Evolutionary conservation across 768 basidiomycete genomes (phyloP).

Genomic region (Phylloporus arenicola): DNA sequence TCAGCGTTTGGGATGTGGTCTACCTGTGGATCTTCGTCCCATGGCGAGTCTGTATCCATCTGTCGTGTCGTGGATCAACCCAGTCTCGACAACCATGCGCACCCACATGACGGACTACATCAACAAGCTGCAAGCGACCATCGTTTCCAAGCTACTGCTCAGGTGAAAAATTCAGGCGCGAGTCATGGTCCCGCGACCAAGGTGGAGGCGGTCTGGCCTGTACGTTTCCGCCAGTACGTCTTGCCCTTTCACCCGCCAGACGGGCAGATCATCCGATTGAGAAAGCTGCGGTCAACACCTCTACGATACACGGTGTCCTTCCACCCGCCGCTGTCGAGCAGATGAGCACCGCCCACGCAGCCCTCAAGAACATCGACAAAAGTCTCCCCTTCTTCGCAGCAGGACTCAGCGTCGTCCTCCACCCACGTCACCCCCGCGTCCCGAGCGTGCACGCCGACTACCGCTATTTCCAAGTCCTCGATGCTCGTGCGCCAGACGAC

Average conservation of each 20-base stretch:
- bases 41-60: slow-evolving; percentile 45
- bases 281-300: slow-evolving; percentile 16
- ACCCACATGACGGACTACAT: slow-evolving; percentile 10
- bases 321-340: slow-evolving; percentile 19
- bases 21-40: slow-evolving; percentile 38
- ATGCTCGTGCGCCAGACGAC: not conserved
- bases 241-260: not conserved
- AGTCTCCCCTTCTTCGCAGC: slow-evolving; percentile 14
- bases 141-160: slow-evolving; percentile 13
- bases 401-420: slow-evolving; percentile 20
- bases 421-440: slow-evolving; percentile 20
- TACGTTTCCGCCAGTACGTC: slow-evolving; percentile 12
- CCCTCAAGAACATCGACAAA: slow-evolving; percentile 12
- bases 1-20: slow-evolving; percentile 43
- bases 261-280: slow-evolving; percentile 4
- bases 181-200: slow-evolving; percentile 12
- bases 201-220: slow-evolving; percentile 18
- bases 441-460: slow-evolving; percentile 22
- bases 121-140: slow-evolving; percentile 16
- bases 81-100: slow-evolving; percentile 12
- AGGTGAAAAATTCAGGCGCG: slow-evolving; percentile 12
- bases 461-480: slow-evolving; percentile 23
- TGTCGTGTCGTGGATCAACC: not conserved
- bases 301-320: slow-evolving; percentile 15
- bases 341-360: slow-evolving; percentile 17